A percentile compares a stretch with the other conserved stretches of the same genome.
These are phyloP conservation scores for Protea cynaroides DNA, from an alignment of 164 flowering plant genomes.

Conservation along the genomic window DNA sequence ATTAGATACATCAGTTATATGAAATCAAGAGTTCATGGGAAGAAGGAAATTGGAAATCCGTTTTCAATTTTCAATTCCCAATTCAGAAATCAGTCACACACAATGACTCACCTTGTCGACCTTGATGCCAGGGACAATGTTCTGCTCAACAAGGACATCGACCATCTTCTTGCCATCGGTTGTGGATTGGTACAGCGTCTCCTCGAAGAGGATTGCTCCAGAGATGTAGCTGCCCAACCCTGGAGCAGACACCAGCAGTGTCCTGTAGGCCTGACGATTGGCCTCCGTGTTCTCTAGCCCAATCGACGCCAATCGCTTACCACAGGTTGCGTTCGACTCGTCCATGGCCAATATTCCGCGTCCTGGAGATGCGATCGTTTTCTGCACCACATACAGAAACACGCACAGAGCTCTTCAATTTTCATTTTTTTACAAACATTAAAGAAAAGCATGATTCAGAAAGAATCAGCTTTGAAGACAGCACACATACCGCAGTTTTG, in stretches of 20 bases:
- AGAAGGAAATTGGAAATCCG: no score
- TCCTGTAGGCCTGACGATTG: neutral
- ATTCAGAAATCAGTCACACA: neutral
- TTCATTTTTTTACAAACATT: neutral
- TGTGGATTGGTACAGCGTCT: neutral
- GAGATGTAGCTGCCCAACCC: neutral
- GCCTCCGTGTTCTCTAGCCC: neutral
- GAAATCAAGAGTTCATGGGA: no score
- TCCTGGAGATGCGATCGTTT: neutral
- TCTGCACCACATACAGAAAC: neutral
- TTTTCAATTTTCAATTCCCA: neutral
- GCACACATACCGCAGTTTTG: constrained; percentile 34
- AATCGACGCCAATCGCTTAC: neutral
- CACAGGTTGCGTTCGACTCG: constrained; percentile 1
- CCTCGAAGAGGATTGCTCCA: neutral
- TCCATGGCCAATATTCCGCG: constrained; percentile 2
- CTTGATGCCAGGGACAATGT: neutral
- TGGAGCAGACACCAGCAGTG: neutral
- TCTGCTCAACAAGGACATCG: neutral
- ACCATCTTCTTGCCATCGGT: neutral
- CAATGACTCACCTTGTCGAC: neutral
- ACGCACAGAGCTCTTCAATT: neutral
- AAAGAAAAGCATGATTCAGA: neutral
- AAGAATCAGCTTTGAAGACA: neutral
- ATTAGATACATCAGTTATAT: no score